Conservation (phyloP, 495 filamentous ascomycete genomes). For the Xylaria acuta region DNA sequence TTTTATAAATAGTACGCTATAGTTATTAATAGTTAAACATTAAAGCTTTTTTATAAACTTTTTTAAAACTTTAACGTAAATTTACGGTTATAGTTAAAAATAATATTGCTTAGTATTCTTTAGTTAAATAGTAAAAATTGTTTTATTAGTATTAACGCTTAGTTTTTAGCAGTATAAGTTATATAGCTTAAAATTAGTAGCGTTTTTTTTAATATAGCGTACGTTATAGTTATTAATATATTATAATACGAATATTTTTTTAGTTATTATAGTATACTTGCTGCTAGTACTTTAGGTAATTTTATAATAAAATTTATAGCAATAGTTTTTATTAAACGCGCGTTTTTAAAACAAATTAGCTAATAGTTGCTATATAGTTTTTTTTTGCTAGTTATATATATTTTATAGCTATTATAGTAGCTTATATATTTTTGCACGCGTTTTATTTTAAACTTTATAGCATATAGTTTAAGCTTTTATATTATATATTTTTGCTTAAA, state of each 20-base stretch:
- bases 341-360: background rate
- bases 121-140: background rate
- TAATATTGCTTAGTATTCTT: background rate
- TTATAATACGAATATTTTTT: background rate
- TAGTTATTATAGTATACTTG: background rate
- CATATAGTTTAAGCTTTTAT: background rate
- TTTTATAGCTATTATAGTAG: background rate
- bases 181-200: background rate
- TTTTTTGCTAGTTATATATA: background rate
- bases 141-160: background rate
- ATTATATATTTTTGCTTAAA: background rate
- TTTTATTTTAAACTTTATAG: background rate
- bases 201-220: background rate
- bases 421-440: background rate
- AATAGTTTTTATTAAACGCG: background rate
- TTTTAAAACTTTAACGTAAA: slow-evolving; percentile 1
- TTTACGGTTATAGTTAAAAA: background rate
- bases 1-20: background rate
- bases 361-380: background rate
- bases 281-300: background rate
- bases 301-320: background rate
- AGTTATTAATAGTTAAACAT: background rate
- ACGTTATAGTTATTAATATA: background rate
- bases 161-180: background rate
- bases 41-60: background rate